phyloP scores from a whole-genome alignment of 495 filamentous ascomycete genomes.

The Aspergillus conjunctus region DNA sequence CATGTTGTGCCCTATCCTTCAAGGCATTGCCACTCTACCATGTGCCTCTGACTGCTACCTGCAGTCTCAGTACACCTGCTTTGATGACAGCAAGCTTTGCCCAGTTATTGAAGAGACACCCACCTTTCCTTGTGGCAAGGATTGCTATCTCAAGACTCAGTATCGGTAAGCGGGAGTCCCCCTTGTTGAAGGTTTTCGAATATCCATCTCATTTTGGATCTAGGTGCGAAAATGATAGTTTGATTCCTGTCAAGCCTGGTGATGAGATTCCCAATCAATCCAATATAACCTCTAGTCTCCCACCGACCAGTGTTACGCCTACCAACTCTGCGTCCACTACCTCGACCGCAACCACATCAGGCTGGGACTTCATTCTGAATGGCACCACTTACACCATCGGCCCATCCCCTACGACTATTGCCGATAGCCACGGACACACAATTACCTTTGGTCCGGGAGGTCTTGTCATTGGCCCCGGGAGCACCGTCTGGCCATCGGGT shows the following conservation, averaged over 20 bases:
- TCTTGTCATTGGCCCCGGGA: not conserved
- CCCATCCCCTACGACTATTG: not conserved
- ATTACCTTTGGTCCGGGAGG: not conserved
- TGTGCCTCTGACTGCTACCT: not conserved
- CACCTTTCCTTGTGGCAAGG: not conserved
- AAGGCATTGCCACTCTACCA: not conserved
- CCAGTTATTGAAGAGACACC: not conserved
- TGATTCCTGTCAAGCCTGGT: not conserved
- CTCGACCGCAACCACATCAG: not conserved
- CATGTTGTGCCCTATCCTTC: not conserved
- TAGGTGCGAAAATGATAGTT: not conserved
- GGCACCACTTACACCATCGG: conserved; percentile 1
- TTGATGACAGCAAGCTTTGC: not conserved
- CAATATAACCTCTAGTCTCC: not conserved
- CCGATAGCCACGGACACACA: not conserved
- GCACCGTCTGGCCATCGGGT: not conserved
- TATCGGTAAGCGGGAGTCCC: not conserved
- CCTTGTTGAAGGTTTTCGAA: not conserved
- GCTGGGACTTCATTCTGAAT: not conserved
- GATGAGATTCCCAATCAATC: not conserved
- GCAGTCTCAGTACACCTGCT: not conserved
- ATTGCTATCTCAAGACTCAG: not conserved
- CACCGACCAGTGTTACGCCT: not conserved
- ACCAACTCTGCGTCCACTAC: not conserved
- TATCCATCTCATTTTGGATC: not conserved